These are phyloP conservation scores for Globisporangium cystogenes DNA, from an alignment of 352 stramenopile genomes.

Conservation along the genomic window DNA sequence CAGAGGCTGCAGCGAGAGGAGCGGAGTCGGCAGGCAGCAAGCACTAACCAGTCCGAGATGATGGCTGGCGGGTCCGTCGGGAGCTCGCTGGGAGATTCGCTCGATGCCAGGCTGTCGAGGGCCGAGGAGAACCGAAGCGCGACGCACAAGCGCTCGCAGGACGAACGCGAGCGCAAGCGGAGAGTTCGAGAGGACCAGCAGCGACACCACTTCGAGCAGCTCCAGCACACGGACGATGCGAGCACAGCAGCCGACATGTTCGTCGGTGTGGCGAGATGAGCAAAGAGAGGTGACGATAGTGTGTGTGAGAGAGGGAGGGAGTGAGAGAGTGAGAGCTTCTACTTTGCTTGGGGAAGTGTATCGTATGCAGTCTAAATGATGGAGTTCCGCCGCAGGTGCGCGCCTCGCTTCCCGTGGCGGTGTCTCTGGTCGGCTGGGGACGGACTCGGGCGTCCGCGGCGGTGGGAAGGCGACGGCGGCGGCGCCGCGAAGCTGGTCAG, in stretches of 20 bases:
- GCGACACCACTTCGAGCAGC: constrained; percentile 11
- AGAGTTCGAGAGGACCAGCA: constrained; percentile 7
- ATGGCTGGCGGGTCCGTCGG: not conserved
- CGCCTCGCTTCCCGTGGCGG: not conserved
- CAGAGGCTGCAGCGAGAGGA: constrained; percentile 35
- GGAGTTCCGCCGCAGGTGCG: constrained; percentile 28
- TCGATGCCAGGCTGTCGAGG: constrained; percentile 7
- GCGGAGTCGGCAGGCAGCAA: constrained; percentile 19
- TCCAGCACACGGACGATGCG: constrained; percentile 7
- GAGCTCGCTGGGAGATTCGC: not conserved
- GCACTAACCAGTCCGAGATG: constrained; percentile 5
- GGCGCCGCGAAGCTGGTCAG: constrained; percentile 14
- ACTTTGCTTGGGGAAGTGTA: too few species aligned
- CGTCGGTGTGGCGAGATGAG: constrained; percentile 15
- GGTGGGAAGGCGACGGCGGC: constrained; percentile 25
- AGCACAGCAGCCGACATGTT: constrained; percentile 20
- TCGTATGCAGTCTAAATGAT: constrained; percentile 32
- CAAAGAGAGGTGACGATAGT: too few species aligned
- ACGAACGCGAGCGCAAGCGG: constrained; percentile 15
- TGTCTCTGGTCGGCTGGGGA: constrained; percentile 1
- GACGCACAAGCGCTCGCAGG: constrained; percentile 9
- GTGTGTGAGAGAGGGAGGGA: not conserved
- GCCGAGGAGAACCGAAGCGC: constrained; percentile 3
- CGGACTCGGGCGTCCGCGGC: constrained; percentile 21
- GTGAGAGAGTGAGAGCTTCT: constrained; percentile 6